Percentiles rank a stretch among this genome's conserved stretches.
phyloP scores from a whole-genome alignment of 768 basidiomycete species.

The Ephemerocybe angulata region DNA sequence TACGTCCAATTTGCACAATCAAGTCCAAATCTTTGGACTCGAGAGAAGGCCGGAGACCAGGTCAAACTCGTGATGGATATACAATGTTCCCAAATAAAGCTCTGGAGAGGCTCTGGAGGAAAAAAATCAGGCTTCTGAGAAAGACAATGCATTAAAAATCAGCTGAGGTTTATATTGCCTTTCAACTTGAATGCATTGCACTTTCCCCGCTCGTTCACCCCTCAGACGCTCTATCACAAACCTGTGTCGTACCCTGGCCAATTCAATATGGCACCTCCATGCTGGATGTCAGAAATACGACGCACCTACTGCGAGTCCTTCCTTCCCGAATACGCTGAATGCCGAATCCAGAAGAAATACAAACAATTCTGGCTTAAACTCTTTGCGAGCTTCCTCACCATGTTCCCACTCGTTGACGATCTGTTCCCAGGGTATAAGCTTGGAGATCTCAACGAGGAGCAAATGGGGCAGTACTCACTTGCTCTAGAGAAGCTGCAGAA shows the following conservation, averaged over 20 bases:
- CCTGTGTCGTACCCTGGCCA: background rate
- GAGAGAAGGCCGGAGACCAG: no score
- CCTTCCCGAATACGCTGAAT: background rate
- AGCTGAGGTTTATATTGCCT: no score
- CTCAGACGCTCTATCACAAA: no score
- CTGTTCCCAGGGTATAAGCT: background rate
- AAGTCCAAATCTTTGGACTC: no score
- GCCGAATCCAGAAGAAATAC: background rate
- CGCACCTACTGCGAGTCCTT: background rate
- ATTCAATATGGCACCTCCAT: background rate
- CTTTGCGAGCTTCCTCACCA: background rate
- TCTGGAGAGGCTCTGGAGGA: no score
- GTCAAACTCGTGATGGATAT: no score
- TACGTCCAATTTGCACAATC: no score
- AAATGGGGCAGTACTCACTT: background rate
- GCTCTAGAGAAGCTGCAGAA: background rate
- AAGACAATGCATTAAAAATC: no score
- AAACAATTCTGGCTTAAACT: background rate
- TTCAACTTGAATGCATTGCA: no score
- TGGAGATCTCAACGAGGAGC: background rate
- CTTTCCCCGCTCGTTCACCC: no score
- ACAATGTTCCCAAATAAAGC: no score
- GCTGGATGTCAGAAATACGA: background rate
- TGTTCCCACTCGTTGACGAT: background rate
- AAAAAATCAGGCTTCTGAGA: no score